Conservation (phyloP, 371 early-diverging fungal species). For the Lichtheimia corymbifera region DNA sequence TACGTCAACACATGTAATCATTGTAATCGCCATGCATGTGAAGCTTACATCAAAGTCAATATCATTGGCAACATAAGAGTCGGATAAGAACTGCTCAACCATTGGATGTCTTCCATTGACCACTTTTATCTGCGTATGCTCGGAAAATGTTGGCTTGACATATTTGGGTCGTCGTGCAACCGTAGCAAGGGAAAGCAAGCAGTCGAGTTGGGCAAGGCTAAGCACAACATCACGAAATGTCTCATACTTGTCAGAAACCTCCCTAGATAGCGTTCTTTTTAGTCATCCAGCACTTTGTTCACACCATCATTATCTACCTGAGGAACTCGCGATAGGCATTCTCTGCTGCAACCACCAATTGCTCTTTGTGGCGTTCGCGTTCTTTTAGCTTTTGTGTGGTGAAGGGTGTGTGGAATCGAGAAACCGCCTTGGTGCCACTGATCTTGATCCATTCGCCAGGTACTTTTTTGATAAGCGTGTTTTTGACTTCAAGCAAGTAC, state of each 20-base stretch:
- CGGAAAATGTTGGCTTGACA: slow-evolving; percentile 64
- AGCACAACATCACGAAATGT: slow-evolving; percentile 63
- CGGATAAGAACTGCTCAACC: slow-evolving; percentile 37
- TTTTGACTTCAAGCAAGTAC: slow-evolving; percentile 71
- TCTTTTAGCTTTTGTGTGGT: slow-evolving; percentile 65
- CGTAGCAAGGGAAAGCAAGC: slow-evolving; percentile 69
- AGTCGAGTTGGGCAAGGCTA: slow-evolving; percentile 72
- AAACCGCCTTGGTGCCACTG: slow-evolving; percentile 76
- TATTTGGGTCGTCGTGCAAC: slow-evolving; percentile 72
- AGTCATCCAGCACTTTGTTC: no score
- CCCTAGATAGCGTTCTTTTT: slow-evolving; percentile 22
- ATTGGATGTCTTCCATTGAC: slow-evolving; percentile 67
- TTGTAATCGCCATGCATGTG: background rate
- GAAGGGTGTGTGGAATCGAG: slow-evolving; percentile 82
- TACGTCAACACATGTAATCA: background rate
- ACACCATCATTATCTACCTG: slow-evolving; percentile 13
- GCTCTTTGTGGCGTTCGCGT: slow-evolving; percentile 74
- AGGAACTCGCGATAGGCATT: slow-evolving; percentile 61
- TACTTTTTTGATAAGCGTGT: slow-evolving; percentile 47
- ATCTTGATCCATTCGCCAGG: slow-evolving; percentile 80
- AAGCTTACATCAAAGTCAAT: slow-evolving; percentile 50
- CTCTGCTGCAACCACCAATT: slow-evolving; percentile 58
- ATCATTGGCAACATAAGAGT: slow-evolving; percentile 70
- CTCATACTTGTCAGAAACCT: slow-evolving; percentile 65
- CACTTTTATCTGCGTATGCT: slow-evolving; percentile 43